A percentile compares a stretch with the other conserved stretches of the same genome.
Evolutionary conservation across 108 stramenopile genomes (phyloP).

Genomic region (Phaeodactylum tricornutum): DNA sequence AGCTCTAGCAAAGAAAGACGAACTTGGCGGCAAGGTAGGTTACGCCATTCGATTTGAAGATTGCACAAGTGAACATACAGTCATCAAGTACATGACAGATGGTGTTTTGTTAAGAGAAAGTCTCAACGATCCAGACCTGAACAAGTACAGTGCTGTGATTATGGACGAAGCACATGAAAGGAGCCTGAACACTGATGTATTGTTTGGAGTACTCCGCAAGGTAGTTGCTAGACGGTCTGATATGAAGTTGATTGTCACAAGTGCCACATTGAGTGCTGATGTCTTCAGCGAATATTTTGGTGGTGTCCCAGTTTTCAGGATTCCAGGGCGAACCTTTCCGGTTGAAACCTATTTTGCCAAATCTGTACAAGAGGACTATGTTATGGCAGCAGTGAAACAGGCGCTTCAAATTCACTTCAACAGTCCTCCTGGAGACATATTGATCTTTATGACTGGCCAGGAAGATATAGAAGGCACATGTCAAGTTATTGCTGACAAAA

Average conservation of each 20-base stretch:
- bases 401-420: conserved; percentile 96
- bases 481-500: conserved; percentile 87
- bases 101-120: conserved; percentile 95
- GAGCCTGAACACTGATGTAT: conserved; percentile 91
- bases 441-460: conserved; percentile 99
- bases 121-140: conserved; percentile 89
- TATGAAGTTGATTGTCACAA: conserved; percentile 96
- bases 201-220: conserved; percentile 94
- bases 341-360: conserved; percentile 92
- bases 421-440: conserved; percentile 93
- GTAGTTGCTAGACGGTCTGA: conserved; percentile 88
- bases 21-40: conserved; percentile 89
- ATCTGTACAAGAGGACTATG: conserved; percentile 92
- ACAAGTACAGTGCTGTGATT: conserved; percentile 74
- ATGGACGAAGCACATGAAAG: conserved; percentile 99
- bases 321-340: conserved; percentile 92
- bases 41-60: conserved; percentile 99
- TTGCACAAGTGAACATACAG: conserved; percentile 72
- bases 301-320: conserved; percentile 92
- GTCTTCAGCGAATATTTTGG: conserved; percentile 95
- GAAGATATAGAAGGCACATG: conserved; percentile 99
- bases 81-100: conserved; percentile 96
- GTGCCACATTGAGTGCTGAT: conserved; percentile 93
- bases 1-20: conserved; percentile 53
- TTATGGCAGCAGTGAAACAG: conserved; percentile 98